These are phyloP conservation scores for Russula olivacea DNA, from an alignment of 768 basidiomycete genomes.

Conservation along the genomic window DNA sequence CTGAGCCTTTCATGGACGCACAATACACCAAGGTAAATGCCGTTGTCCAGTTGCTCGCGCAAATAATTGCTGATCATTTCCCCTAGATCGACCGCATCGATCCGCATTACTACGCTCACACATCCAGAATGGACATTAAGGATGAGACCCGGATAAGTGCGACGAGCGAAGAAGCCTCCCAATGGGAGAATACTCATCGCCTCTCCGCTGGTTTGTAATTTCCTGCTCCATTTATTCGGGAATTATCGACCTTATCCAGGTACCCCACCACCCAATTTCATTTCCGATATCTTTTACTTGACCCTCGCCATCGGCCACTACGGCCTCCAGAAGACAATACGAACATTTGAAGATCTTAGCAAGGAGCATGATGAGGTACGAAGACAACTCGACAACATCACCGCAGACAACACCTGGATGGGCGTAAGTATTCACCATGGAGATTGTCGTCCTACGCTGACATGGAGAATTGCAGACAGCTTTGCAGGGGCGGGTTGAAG, in stretches of 20 bases:
- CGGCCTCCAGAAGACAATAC: slow-evolving; percentile 77
- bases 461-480: slow-evolving; percentile 46
- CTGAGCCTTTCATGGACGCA: slow-evolving; percentile 93
- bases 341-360: slow-evolving; percentile 62
- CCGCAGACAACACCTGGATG: slow-evolving; percentile 77
- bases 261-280: slow-evolving; percentile 78
- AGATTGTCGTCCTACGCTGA: not conserved
- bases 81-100: slow-evolving; percentile 87
- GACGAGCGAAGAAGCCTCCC: slow-evolving; percentile 76
- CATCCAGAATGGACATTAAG: slow-evolving; percentile 62
- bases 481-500: slow-evolving; percentile 69
- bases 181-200: slow-evolving; percentile 56
- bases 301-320: slow-evolving; percentile 84
- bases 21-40: slow-evolving; percentile 70
- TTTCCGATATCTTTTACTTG: slow-evolving; percentile 92
- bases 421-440: slow-evolving; percentile 46
- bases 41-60: not conserved
- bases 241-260: slow-evolving; percentile 28
- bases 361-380: slow-evolving; percentile 75
- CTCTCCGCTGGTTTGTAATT: slow-evolving; percentile 38
- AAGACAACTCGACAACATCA: slow-evolving; percentile 66
- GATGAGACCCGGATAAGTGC: slow-evolving; percentile 96
- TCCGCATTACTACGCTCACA: slow-evolving; percentile 67
- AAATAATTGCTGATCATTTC: not conserved
- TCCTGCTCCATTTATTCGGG: not conserved